Conservation (phyloP, 257 asterid genomes). For the Nicotiana tabacum region DNA sequence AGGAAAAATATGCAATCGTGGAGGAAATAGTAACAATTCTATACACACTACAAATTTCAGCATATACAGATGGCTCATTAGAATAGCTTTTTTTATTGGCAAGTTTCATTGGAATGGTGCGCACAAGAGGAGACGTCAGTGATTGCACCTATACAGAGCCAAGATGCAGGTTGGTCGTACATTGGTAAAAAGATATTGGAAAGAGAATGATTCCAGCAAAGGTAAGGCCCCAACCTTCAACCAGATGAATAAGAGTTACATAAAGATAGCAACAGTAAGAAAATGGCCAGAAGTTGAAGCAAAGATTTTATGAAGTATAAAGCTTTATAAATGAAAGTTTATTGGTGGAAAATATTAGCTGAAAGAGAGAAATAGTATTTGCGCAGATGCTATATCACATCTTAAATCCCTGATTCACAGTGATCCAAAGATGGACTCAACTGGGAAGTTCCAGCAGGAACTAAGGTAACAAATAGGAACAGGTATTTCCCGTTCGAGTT, state of each 20-base stretch:
- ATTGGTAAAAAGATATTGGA: not conserved
- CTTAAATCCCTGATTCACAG: not conserved
- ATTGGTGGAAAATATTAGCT: not conserved
- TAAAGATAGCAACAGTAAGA: not conserved
- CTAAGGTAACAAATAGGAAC: not conserved
- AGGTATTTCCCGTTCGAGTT: not conserved
- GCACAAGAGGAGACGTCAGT: not conserved
- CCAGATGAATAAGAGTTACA: not conserved
- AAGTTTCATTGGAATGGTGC: not conserved
- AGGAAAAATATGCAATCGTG: not conserved
- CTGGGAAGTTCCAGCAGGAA: not conserved
- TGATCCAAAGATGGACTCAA: not conserved
- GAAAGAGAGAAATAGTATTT: not conserved
- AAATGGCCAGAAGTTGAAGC: not conserved
- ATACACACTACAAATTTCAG: not conserved
- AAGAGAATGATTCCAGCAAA: not conserved
- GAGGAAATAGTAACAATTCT: not conserved
- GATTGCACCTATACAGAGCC: not conserved
- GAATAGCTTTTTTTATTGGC: not conserved
- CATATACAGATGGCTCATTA: not conserved
- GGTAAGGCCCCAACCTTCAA: not conserved
- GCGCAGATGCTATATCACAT: not conserved
- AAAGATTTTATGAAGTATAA: not conserved
- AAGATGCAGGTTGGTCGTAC: not conserved
- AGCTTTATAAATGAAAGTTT: not conserved